phyloP scores from a whole-genome alignment of 202 grass and related monocot species.

The Schoenoplectus tabernaemontani region DNA sequence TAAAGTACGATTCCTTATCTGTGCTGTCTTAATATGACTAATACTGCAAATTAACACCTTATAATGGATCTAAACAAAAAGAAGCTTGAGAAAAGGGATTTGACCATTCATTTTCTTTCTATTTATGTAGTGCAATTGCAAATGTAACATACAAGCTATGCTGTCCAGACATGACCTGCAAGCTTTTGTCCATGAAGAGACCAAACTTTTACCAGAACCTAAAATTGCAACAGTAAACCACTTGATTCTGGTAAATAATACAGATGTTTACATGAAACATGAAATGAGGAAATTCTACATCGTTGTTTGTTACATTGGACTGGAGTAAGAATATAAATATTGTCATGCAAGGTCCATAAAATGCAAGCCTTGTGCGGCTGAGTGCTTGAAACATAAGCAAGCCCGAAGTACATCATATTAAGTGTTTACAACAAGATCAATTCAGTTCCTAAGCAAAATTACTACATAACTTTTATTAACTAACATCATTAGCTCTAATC shows the following conservation, averaged over 20 bases:
- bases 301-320: constrained; percentile 12
- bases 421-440: constrained; percentile 3
- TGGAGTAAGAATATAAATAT: constrained; percentile 9
- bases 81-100: no score
- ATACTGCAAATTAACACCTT: no score
- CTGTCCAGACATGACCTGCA: not conserved
- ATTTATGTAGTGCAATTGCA: not conserved
- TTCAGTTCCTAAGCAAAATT: not conserved
- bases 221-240: not conserved
- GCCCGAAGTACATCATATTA: not conserved
- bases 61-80: no score
- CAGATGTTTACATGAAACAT: constrained; percentile 10
- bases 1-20: no score
- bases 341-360: not conserved
- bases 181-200: not conserved
- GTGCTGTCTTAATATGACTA: no score
- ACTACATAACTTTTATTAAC: constrained; percentile 19
- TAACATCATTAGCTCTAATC: constrained; percentile 14
- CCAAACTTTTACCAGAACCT: not conserved
- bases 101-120: no score
- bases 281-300: constrained; percentile 11
- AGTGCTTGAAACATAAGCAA: not conserved
- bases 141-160: not conserved
- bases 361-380: not conserved
- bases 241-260: not conserved